Evolutionary conservation across 345 rosid genomes (phyloP).

Genomic region (Pseudoturritis turrita): DNA sequence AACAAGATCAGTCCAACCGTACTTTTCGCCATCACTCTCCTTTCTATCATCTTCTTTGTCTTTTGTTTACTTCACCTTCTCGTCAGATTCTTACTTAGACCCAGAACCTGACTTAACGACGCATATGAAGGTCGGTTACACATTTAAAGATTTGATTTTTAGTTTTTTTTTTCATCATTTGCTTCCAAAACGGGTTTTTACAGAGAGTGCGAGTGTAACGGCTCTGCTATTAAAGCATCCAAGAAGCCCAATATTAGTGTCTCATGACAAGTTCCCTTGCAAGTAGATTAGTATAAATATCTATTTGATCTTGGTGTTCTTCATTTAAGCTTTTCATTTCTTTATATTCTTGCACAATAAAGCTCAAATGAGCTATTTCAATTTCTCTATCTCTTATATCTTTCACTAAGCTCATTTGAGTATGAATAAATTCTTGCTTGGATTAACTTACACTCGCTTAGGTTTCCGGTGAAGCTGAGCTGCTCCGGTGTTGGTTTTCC

Average conservation of each 20-base stretch:
- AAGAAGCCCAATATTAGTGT: too few species aligned
- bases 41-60: constrained; percentile 61
- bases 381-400: too few species aligned
- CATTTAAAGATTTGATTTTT: neutral
- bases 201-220: constrained; percentile 39
- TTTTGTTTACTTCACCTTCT: constrained; percentile 77
- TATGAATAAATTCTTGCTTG: too few species aligned
- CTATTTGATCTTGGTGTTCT: too few species aligned
- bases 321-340: too few species aligned
- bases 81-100: constrained; percentile 52
- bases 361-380: too few species aligned
- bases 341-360: too few species aligned
- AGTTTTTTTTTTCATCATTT: neutral
- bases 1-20: constrained; percentile 58
- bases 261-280: too few species aligned
- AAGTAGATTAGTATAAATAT: too few species aligned
- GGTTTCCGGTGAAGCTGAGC: constrained; percentile 38
- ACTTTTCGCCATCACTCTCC: constrained; percentile 52
- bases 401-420: too few species aligned
- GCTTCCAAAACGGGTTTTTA: neutral
- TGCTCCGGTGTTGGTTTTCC: constrained; percentile 30
- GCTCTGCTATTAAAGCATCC: too few species aligned
- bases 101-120: constrained; percentile 43
- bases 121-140: constrained; percentile 17
- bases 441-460: too few species aligned